Percentiles rank a stretch among this genome's conserved stretches.
Evolutionary conservation across 208 protist genomes (phyloP).

Genomic region (Trypanosoma platydactyli): DNA sequence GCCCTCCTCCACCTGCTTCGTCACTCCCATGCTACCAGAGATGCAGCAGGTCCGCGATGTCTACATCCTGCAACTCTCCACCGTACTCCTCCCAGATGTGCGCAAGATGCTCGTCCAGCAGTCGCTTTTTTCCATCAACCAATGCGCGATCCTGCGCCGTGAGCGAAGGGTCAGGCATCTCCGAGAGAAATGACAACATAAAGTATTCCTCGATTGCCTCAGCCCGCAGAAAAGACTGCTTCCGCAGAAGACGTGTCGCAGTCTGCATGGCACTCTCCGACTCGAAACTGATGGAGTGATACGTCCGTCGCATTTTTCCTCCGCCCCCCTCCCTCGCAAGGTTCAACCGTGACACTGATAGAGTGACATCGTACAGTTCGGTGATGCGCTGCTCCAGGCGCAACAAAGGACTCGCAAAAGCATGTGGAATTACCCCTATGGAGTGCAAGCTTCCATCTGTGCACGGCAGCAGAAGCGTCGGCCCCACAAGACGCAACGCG

Average conservation of each 20-base stretch:
- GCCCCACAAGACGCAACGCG: conserved; percentile 31
- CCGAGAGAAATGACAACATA: conserved; percentile 19
- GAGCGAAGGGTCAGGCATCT: conserved; percentile 11
- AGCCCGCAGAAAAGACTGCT: conserved; percentile 49
- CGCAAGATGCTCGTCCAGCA: conserved; percentile 29
- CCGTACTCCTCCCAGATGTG: conserved; percentile 40
- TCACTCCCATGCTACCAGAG: conserved; percentile 15
- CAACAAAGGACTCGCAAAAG: conserved; percentile 51
- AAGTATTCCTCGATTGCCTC: conserved; percentile 56
- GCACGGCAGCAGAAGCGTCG: conserved; percentile 30
- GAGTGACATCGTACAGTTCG: conserved; percentile 40
- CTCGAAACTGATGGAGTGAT: conserved; percentile 28
- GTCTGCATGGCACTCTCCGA: conserved; percentile 27
- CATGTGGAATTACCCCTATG: conserved; percentile 52
- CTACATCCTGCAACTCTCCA: conserved; percentile 35
- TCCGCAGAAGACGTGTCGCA: conserved; percentile 35
- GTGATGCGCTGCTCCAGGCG: conserved; percentile 60
- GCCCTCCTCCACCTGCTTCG: no score
- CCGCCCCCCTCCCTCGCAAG: not conserved
- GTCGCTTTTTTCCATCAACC: conserved; percentile 2
- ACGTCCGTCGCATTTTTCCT: conserved; percentile 21
- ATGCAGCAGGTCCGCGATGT: conserved; percentile 42
- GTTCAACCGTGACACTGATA: not conserved
- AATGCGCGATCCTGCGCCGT: conserved; percentile 5
- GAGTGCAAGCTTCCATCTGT: conserved; percentile 62